Conservation (phyloP, 129 eudicot species). For the Saposhnikovia divaricata region DNA sequence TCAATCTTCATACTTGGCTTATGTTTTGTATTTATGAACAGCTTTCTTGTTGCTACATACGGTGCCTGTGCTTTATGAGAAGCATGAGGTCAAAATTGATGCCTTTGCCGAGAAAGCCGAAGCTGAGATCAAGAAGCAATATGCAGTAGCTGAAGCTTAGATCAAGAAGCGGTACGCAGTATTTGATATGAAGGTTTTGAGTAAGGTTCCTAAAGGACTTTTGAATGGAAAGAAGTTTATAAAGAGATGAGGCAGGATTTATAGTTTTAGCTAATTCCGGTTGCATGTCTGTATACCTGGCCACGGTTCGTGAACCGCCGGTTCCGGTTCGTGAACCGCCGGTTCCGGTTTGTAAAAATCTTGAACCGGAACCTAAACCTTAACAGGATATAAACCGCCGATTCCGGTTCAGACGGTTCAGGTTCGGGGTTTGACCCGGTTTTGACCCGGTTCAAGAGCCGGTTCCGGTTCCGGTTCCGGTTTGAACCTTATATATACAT, state of each 20-base stretch:
- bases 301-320: too few species aligned
- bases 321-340: too few species aligned
- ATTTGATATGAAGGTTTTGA: conserved; percentile 62
- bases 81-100: conserved; percentile 74
- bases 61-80: conserved; percentile 72
- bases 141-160: conserved; percentile 65
- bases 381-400: too few species aligned
- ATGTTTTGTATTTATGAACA: conserved; percentile 12
- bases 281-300: conserved; percentile 3
- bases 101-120: conserved; percentile 71
- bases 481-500: too few species aligned
- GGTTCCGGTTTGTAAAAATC: too few species aligned
- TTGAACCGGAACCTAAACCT: too few species aligned
- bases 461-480: too few species aligned
- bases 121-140: conserved; percentile 73
- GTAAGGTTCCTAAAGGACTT: conserved; percentile 68
- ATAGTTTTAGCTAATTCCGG: neutral
- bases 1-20: neutral
- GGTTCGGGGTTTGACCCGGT: too few species aligned
- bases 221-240: conserved; percentile 45
- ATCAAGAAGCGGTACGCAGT: conserved; percentile 82
- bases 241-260: conserved; percentile 10
- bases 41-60: conserved; percentile 68
- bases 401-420: too few species aligned
- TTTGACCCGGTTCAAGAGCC: too few species aligned